Percentiles rank a stretch among this genome's conserved stretches.
phyloP scores from a whole-genome alignment of 176 grass and related monocot species.

The Miscanthus lutarioriparius region DNA sequence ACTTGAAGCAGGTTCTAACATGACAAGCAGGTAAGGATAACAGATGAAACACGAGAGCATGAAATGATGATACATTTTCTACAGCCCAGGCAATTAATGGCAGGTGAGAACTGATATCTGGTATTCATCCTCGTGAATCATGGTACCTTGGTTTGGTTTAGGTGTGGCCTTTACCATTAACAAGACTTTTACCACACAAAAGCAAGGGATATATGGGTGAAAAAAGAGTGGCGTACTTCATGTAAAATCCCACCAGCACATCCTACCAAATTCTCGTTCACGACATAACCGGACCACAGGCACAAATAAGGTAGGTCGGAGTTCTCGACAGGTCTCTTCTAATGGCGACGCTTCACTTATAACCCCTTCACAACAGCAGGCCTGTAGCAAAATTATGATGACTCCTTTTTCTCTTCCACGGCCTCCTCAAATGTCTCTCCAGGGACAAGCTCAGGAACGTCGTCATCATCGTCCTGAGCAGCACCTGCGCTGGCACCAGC shows the following conservation, averaged over 20 bases:
- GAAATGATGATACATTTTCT: neutral
- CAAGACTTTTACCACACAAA: neutral
- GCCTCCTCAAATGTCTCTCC: constrained; percentile 94
- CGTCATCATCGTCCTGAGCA: constrained; percentile 65
- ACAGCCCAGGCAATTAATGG: neutral
- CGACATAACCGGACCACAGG: constrained; percentile 42
- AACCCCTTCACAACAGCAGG: constrained; percentile 41
- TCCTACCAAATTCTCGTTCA: constrained; percentile 23
- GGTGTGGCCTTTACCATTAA: neutral
- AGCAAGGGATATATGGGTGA: neutral
- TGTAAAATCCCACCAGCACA: constrained; percentile 42
- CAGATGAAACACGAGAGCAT: neutral
- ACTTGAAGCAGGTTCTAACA: too few relatives aligned
- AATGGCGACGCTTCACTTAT: constrained; percentile 36
- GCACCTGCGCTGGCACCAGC: constrained; percentile 39
- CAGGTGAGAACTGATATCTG: constrained; percentile 32
- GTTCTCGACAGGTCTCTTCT: constrained; percentile 40
- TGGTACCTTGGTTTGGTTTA: neutral
- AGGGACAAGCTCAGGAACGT: constrained; percentile 86
- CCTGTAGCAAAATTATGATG: constrained; percentile 39
- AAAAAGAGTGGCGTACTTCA: constrained; percentile 39
- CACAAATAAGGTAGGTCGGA: constrained; percentile 55
- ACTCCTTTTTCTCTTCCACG: constrained; percentile 68
- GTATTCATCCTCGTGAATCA: constrained; percentile 26
- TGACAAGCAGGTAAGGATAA: too few relatives aligned